Evolutionary conservation across 257 asterid species (phyloP).

Genomic region (Nicotiana sylvestris): DNA sequence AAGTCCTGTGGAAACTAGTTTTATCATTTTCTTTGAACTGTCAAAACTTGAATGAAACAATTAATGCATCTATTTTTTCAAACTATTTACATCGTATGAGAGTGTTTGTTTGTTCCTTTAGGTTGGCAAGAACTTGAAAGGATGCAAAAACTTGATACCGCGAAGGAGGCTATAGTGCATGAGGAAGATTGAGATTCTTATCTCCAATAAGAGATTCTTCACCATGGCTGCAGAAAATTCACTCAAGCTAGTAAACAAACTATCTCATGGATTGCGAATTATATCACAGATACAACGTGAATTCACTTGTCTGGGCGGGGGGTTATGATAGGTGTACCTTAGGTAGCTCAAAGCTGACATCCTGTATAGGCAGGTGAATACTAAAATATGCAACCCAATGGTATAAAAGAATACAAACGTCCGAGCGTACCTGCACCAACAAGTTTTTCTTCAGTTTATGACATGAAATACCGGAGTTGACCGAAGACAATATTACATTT

Average conservation of each 20-base stretch:
- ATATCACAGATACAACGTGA: too few species aligned
- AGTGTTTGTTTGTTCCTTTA: neutral
- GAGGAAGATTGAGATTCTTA: conserved; percentile 62
- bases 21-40: neutral
- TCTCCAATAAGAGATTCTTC: conserved; percentile 53
- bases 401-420: conserved; percentile 94
- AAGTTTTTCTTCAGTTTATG: neutral
- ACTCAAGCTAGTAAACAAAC: conserved; percentile 14
- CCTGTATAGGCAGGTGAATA: conserved; percentile 92
- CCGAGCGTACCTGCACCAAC: conserved; percentile 70
- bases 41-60: conserved; percentile 3
- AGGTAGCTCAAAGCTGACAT: conserved; percentile 96
- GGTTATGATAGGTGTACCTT: conserved; percentile 35
- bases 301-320: neutral
- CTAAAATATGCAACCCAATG: conserved; percentile 89
- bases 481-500: neutral
- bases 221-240: conserved; percentile 60
- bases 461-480: neutral
- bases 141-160: neutral
- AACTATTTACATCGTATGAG: conserved; percentile 4
- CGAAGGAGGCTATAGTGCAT: conserved; percentile 36
- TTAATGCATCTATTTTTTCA: neutral
- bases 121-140: neutral
- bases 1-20: neutral
- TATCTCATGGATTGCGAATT: neutral